These are phyloP conservation scores for Trichoderma sp. DNA, from an alignment of 2,329 filamentous ascomycete genomes.

Conservation along the genomic window DNA sequence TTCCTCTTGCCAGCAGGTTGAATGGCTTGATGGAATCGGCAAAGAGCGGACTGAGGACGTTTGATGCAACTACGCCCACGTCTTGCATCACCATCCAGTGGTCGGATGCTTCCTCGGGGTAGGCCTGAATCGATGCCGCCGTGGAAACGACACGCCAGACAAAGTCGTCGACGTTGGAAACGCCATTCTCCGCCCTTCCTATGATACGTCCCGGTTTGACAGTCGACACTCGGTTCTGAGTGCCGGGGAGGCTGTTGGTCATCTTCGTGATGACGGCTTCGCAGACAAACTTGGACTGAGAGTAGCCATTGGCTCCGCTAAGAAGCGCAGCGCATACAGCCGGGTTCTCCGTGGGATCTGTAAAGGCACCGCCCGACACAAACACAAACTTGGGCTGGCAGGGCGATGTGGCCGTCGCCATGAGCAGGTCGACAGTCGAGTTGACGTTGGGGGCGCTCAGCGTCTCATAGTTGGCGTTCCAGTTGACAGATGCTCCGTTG, in stretches of 20 bases:
- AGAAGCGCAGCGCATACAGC: neutral
- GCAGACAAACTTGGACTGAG: slow-evolving; percentile 34
- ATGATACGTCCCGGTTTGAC: slow-evolving; percentile 35
- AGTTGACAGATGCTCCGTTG: slow-evolving; percentile 80
- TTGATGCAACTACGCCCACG: slow-evolving; percentile 28
- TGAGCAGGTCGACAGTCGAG: slow-evolving; percentile 32
- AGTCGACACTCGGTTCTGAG: slow-evolving; percentile 29
- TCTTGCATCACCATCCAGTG: slow-evolving; percentile 32
- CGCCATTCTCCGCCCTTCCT: slow-evolving; percentile 29
- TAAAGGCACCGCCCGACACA: slow-evolving; percentile 32
- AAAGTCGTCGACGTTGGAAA: slow-evolving; percentile 35
- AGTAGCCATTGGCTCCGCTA: slow-evolving; percentile 29
- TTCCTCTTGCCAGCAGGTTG: slow-evolving; percentile 28
- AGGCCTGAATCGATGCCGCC: slow-evolving; percentile 27
- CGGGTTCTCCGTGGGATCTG: neutral
- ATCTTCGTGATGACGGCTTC: slow-evolving; percentile 30
- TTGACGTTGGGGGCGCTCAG: slow-evolving; percentile 73
- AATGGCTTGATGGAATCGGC: slow-evolving; percentile 10
- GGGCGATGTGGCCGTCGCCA: slow-evolving; percentile 26
- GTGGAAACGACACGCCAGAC: slow-evolving; percentile 32
- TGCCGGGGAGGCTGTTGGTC: neutral
- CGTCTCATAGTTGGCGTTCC: slow-evolving; percentile 75
- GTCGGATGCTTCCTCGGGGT: slow-evolving; percentile 25
- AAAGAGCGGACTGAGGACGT: slow-evolving; percentile 27
- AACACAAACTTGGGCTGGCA: slow-evolving; percentile 32